Conservation (phyloP, 1,284 basidiomycete genomes). For the Ceratobasidium sp. region DNA sequence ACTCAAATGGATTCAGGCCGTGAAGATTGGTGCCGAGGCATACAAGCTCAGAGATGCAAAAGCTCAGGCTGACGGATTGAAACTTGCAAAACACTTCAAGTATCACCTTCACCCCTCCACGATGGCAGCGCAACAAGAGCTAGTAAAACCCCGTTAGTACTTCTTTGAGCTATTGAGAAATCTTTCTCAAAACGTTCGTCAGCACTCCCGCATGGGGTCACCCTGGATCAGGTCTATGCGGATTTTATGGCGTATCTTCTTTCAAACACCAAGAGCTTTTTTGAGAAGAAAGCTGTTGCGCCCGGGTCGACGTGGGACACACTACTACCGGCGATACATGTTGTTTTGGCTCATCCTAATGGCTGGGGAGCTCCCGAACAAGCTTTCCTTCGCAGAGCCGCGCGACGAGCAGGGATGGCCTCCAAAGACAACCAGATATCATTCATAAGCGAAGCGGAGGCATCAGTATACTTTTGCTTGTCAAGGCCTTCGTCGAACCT, state of each 20-base stretch:
- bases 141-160: background rate
- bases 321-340: background rate
- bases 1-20: no score
- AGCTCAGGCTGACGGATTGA: background rate
- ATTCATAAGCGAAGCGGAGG: constrained; percentile 26
- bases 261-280: constrained; percentile 10
- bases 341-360: constrained; percentile 25
- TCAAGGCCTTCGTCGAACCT: background rate
- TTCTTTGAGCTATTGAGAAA: background rate
- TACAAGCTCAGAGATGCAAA: no score
- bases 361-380: constrained; percentile 20
- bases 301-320: background rate
- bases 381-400: background rate
- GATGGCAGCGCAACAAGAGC: background rate
- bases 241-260: constrained; percentile 18
- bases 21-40: no score
- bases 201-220: constrained; percentile 8
- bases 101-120: background rate
- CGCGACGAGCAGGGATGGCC: background rate
- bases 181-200: background rate
- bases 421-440: background rate
- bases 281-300: background rate
- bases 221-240: constrained; percentile 12
- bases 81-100: background rate
- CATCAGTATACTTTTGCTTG: constrained; percentile 18